Conservation (phyloP, 2,329 filamentous ascomycete species). For the Ceratocystis papillata region DNA sequence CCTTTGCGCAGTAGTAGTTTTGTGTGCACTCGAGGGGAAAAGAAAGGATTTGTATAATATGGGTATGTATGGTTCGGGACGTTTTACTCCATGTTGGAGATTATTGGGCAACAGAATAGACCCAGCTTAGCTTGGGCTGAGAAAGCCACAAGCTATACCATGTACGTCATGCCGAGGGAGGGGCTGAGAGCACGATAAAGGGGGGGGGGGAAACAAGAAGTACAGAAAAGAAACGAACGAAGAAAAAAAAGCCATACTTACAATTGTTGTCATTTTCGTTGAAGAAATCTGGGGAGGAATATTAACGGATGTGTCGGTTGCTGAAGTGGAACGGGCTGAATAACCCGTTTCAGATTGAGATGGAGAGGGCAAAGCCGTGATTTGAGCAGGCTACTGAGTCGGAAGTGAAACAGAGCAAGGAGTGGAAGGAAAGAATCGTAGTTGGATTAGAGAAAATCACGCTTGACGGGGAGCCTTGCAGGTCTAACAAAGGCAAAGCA, state of each 20-base stretch:
- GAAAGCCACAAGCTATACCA: neutral
- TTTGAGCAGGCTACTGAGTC: neutral
- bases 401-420: neutral
- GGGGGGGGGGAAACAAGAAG: neutral
- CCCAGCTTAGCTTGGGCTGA: conserved; percentile 2
- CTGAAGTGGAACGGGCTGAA: neutral
- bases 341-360: neutral
- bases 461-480: neutral
- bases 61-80: neutral
- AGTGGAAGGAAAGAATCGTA: neutral
- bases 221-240: neutral
- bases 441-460: neutral
- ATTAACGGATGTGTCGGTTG: neutral
- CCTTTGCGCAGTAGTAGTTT: neutral
- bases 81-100: conserved; percentile 3
- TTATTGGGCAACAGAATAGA: conserved; percentile 3
- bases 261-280: conserved; percentile 4
- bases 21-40: neutral
- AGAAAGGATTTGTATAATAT: conserved; percentile 7
- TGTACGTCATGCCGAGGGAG: neutral
- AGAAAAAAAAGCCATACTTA: neutral
- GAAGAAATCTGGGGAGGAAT: neutral
- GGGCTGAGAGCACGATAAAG: neutral
- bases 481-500: neutral
- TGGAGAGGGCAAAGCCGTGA: neutral